Percentiles rank a stretch among this genome's conserved stretches.
phyloP scores from a whole-genome alignment of 2,329 filamentous ascomycete genomes.

The Epichloe gansuensis region DNA sequence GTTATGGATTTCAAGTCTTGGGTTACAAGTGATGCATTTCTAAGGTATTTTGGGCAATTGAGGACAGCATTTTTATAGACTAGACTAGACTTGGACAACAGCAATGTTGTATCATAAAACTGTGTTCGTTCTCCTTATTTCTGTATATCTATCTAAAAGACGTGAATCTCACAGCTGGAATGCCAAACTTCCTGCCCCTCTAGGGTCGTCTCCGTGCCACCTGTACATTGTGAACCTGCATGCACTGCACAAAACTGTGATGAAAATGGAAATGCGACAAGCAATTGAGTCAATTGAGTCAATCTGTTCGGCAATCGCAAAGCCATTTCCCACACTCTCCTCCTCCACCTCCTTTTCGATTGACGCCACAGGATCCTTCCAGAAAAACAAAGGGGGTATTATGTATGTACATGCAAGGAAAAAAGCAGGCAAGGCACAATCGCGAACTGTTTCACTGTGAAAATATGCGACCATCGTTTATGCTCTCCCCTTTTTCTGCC shows the following conservation, averaged over 20 bases:
- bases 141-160: neutral
- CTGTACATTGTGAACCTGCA: neutral
- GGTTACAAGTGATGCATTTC: neutral
- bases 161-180: too few relatives aligned
- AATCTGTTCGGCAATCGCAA: too few relatives aligned
- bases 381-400: neutral
- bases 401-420: neutral
- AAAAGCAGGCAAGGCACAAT: neutral
- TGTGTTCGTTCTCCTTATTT: neutral
- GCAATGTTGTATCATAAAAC: conserved; percentile 1
- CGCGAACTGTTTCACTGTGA: too few relatives aligned
- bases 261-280: neutral
- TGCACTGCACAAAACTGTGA: neutral
- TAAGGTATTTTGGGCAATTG: neutral
- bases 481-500: too few relatives aligned
- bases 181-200: too few relatives aligned
- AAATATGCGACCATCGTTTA: too few relatives aligned
- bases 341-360: too few relatives aligned
- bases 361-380: neutral
- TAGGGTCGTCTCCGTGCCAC: too few relatives aligned
- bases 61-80: neutral
- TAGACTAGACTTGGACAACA: conserved; percentile 3
- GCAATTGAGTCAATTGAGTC: neutral
- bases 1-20: neutral
- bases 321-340: too few relatives aligned